These are phyloP conservation scores for Miscanthus lutarioriparius DNA, from an alignment of 176 grass and related monocot genomes.

Conservation along the genomic window DNA sequence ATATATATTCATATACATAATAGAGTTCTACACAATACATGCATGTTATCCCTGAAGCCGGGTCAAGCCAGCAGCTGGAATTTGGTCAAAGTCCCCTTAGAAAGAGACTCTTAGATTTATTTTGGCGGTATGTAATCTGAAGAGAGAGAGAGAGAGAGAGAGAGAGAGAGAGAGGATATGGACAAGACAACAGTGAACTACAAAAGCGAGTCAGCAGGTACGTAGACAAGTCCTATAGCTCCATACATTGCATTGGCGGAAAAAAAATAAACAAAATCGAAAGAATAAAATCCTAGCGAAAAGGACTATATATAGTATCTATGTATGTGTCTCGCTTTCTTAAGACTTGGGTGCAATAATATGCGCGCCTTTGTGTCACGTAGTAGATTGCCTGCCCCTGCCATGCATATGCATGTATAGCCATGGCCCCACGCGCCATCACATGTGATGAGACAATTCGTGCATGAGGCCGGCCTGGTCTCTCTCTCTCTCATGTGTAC, in stretches of 20 bases:
- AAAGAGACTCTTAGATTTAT: background rate
- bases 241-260: background rate
- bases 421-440: slow-evolving; percentile 37
- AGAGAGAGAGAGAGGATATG: slow-evolving; percentile 8
- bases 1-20: background rate
- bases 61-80: background rate
- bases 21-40: too few species aligned
- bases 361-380: slow-evolving; percentile 55
- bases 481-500: slow-evolving; percentile 22
- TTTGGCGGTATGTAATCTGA: background rate
- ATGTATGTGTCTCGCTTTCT: slow-evolving; percentile 34
- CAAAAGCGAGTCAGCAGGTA: slow-evolving; percentile 41
- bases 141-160: background rate
- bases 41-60: background rate
- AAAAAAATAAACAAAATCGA: background rate
- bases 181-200: slow-evolving; percentile 55
- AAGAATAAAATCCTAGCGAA: slow-evolving; percentile 33
- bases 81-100: background rate
- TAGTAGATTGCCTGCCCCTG: slow-evolving; percentile 47
- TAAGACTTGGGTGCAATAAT: slow-evolving; percentile 37
- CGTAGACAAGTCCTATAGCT: slow-evolving; percentile 36
- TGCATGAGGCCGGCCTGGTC: slow-evolving; percentile 28
- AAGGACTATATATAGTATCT: slow-evolving; percentile 18
- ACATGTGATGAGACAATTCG: slow-evolving; percentile 71
- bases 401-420: slow-evolving; percentile 9